phyloP scores from a whole-genome alignment of 116 monocot species.

The Thalassia testudinum region DNA sequence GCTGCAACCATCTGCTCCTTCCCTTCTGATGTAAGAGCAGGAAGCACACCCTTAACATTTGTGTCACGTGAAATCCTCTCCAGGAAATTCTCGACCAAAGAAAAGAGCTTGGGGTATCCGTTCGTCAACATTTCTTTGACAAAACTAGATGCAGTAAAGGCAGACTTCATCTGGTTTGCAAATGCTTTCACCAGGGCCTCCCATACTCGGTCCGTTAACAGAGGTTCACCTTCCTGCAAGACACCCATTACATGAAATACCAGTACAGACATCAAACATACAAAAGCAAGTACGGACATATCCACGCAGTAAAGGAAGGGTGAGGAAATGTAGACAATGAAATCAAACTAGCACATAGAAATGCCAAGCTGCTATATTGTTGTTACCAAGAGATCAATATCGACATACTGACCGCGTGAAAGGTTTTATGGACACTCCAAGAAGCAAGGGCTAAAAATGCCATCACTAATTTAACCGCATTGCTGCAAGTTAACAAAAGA shows the following conservation, averaged over 20 bases:
- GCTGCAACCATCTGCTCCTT: conserved; percentile 67
- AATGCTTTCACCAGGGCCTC: conserved; percentile 79
- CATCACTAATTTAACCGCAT: too few species aligned
- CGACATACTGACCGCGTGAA: too few species aligned
- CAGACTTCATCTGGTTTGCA: conserved; percentile 78
- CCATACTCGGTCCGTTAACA: conserved; percentile 87
- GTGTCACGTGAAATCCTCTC: conserved; percentile 82
- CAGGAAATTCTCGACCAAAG: conserved; percentile 83
- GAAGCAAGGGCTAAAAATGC: too few species aligned
- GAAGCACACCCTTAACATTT: conserved; percentile 66
- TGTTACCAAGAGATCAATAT: too few species aligned
- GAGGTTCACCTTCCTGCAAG: conserved; percentile 65
- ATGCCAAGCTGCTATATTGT: too few species aligned
- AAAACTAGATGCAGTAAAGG: conserved; percentile 80
- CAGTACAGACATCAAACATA: background rate
- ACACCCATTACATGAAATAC: background rate
- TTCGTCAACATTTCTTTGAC: conserved; percentile 79
- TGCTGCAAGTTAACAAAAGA: too few species aligned
- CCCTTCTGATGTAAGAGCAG: conserved; percentile 63
- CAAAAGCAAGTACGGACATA: background rate
- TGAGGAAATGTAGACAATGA: too few species aligned
- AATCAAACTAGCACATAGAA: too few species aligned
- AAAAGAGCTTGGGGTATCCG: conserved; percentile 80
- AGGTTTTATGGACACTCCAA: too few species aligned
- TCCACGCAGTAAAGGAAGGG: background rate